Percentiles rank a stretch among this genome's conserved stretches.
phyloP scores from a whole-genome alignment of 352 stramenopile genomes.

The Bremia lactucae region DNA sequence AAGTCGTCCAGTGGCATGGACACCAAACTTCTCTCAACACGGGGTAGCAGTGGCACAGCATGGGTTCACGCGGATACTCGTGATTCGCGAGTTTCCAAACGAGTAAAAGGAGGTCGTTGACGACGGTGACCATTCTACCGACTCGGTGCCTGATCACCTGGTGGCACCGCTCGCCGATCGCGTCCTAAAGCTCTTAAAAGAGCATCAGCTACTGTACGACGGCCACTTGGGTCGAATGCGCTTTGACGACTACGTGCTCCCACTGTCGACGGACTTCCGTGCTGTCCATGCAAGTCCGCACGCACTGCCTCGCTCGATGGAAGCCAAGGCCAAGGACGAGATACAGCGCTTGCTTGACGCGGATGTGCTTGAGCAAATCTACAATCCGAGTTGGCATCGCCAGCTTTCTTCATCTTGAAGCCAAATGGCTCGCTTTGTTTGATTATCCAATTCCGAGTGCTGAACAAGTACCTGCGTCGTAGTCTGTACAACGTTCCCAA shows the following conservation, averaged over 20 bases:
- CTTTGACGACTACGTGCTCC: no score
- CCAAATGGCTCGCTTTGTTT: not conserved
- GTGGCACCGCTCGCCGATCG: no score
- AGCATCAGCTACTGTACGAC: no score
- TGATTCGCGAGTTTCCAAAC: no score
- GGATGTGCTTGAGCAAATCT: slow-evolving; percentile 6
- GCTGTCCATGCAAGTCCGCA: slow-evolving; percentile 5
- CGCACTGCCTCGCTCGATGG: not conserved
- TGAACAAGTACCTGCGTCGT: slow-evolving; percentile 4
- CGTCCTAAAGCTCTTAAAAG: no score
- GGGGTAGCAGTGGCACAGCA: no score
- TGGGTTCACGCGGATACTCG: no score
- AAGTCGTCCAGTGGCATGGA: no score
- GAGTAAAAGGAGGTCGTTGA: no score
- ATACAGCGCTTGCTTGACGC: slow-evolving; percentile 2
- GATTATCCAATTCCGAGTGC: slow-evolving; percentile 1
- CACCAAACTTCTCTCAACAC: no score
- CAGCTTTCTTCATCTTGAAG: slow-evolving; percentile 5
- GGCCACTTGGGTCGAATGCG: slow-evolving; percentile 2
- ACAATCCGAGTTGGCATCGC: slow-evolving; percentile 6
- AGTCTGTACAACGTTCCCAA: slow-evolving; percentile 4
- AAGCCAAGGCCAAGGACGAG: not conserved
- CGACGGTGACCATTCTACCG: no score
- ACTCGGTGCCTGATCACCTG: no score
- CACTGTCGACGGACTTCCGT: not conserved